Evolutionary conservation across 768 basidiomycete species (phyloP).

Genomic region (Tulasnella sp.): DNA sequence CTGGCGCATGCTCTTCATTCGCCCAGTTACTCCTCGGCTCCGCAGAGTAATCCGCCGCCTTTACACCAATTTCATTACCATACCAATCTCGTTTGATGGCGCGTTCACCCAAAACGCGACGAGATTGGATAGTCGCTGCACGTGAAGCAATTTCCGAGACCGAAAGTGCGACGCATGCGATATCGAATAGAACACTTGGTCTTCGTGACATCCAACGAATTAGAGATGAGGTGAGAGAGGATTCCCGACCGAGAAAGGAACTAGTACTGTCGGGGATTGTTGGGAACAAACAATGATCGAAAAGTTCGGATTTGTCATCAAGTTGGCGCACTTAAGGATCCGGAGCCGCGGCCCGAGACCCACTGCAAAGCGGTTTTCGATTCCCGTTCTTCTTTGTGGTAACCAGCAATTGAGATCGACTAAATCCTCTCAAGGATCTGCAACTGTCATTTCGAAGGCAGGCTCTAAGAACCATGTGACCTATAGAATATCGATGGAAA

Average conservation of each 20-base stretch:
- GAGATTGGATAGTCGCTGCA: slow-evolving; percentile 52
- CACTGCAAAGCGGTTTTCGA: background rate
- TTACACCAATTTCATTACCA: background rate
- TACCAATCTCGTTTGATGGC: slow-evolving; percentile 10
- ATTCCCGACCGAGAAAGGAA: background rate
- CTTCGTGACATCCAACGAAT: background rate
- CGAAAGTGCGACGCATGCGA: slow-evolving; percentile 59
- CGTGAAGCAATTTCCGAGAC: slow-evolving; percentile 52
- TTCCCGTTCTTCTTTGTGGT: background rate
- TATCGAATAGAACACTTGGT: slow-evolving; percentile 45
- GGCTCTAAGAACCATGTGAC: background rate
- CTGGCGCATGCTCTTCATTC: background rate
- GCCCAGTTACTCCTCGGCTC: background rate
- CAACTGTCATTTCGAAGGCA: background rate
- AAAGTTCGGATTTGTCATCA: background rate
- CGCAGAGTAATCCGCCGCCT: background rate
- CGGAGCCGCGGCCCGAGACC: background rate
- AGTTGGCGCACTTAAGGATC: background rate
- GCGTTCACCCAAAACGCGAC: slow-evolving; percentile 26
- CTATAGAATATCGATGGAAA: background rate
- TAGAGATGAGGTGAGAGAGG: background rate
- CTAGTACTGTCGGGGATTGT: background rate
- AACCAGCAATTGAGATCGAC: too few relatives aligned
- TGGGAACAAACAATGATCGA: background rate
- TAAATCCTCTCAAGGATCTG: background rate